These are phyloP conservation scores for Apostasia ramifera DNA, from an alignment of 106 monocot species.

Conservation along the genomic window DNA sequence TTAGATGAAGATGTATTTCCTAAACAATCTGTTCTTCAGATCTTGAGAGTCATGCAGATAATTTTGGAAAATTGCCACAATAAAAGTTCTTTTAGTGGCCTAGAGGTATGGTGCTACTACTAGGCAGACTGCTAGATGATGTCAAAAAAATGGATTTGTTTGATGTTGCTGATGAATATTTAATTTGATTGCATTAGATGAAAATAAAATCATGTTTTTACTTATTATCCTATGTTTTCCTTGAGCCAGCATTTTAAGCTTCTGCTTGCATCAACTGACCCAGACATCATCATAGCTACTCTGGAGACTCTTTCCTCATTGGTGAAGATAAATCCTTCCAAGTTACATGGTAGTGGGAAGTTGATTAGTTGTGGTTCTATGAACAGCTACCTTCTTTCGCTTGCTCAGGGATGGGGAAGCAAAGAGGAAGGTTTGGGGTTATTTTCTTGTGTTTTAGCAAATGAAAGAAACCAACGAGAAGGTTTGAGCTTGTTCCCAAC, in stretches of 20 bases:
- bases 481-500: conserved; percentile 74
- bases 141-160: background rate
- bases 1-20: conserved; percentile 73
- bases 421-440: conserved; percentile 99
- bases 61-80: conserved; percentile 96
- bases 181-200: background rate
- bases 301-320: conserved; percentile 82
- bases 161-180: background rate
- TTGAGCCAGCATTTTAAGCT: conserved; percentile 77
- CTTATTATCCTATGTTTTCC: background rate
- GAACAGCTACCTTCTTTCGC: conserved; percentile 75
- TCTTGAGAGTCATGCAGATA: conserved; percentile 95
- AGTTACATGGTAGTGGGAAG: conserved; percentile 92
- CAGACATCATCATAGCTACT: conserved; percentile 81
- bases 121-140: background rate
- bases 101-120: conserved; percentile 60
- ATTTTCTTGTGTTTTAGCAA: conserved; percentile 79
- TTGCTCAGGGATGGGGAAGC: conserved; percentile 99
- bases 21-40: conserved; percentile 77
- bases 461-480: conserved; percentile 71
- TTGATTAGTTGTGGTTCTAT: conserved; percentile 70
- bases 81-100: conserved; percentile 80
- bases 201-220: background rate
- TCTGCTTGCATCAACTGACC: conserved; percentile 93
- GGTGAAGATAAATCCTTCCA: conserved; percentile 95